phyloP scores from a whole-genome alignment of 1,284 basidiomycete genomes.

The Boletus calvinii region DNA sequence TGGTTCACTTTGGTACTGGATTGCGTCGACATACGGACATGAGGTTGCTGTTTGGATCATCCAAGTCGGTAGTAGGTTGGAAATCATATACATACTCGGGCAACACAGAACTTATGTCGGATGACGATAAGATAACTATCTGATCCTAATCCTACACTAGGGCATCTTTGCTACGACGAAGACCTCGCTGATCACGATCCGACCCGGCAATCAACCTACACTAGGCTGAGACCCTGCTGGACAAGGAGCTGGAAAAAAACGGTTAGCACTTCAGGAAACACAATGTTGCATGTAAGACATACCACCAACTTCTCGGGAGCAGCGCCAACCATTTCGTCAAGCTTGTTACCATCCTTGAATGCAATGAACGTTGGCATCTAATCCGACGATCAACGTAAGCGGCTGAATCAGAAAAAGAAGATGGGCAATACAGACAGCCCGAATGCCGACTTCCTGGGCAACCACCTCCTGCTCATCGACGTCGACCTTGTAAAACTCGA shows the following conservation, averaged over 20 bases:
- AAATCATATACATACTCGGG: background rate
- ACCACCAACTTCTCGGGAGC: background rate
- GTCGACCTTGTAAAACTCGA: conserved; percentile 72
- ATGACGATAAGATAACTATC: background rate
- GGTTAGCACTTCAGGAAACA: background rate
- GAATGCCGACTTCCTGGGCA: conserved; percentile 50
- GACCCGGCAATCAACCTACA: background rate
- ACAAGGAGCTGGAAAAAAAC: background rate
- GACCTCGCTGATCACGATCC: background rate
- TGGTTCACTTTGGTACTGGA: background rate
- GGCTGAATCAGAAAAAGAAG: no score
- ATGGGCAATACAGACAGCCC: conserved; percentile 39
- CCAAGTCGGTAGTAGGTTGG: background rate
- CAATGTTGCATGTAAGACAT: background rate
- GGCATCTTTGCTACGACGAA: background rate
- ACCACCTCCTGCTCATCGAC: conserved; percentile 47
- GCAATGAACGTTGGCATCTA: conserved; percentile 71
- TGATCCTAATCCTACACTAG: background rate
- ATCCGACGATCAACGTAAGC: background rate
- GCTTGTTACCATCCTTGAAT: background rate
- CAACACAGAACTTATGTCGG: background rate
- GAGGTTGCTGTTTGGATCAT: background rate
- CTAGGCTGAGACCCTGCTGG: no score
- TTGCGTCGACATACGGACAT: background rate
- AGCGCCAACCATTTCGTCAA: background rate